Conservation (phyloP, 169 alveolate genomes). For the Eimeria praecox region DNA sequence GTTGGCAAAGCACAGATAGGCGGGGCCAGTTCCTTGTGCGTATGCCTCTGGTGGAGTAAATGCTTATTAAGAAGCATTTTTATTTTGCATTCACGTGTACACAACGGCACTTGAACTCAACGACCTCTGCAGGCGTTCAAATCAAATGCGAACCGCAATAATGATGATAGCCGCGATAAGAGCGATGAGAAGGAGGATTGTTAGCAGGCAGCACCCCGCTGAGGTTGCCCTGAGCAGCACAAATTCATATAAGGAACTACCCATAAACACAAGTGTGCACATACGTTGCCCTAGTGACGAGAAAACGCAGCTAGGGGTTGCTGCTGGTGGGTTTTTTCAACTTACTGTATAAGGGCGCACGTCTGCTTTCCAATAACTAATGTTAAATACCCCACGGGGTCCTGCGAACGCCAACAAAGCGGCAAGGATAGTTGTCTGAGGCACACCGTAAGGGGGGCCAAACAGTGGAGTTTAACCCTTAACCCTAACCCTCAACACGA, state of each 20-base stretch:
- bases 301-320: background rate
- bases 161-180: constrained; percentile 55
- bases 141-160: constrained; percentile 14
- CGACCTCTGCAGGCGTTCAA: constrained; percentile 3
- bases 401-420: constrained; percentile 24
- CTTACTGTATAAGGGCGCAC: constrained; percentile 77
- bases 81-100: background rate
- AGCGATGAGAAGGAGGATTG: background rate
- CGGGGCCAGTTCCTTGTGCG: background rate
- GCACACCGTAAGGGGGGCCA: background rate
- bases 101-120: background rate
- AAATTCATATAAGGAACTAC: background rate
- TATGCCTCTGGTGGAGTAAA: background rate
- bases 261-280: background rate
- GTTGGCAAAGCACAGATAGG: background rate
- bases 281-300: background rate
- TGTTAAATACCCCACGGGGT: constrained; percentile 69
- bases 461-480: background rate
- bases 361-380: constrained; percentile 70
- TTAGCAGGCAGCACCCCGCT: constrained; percentile 58
- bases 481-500: background rate
- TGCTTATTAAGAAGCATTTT: background rate
- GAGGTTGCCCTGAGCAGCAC: constrained; percentile 64
- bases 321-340: background rate
- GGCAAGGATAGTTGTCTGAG: background rate